Base-by-base conservation (phyloP, 2,329 filamentous ascomycete species). In the Xylaria sp. region DNA sequence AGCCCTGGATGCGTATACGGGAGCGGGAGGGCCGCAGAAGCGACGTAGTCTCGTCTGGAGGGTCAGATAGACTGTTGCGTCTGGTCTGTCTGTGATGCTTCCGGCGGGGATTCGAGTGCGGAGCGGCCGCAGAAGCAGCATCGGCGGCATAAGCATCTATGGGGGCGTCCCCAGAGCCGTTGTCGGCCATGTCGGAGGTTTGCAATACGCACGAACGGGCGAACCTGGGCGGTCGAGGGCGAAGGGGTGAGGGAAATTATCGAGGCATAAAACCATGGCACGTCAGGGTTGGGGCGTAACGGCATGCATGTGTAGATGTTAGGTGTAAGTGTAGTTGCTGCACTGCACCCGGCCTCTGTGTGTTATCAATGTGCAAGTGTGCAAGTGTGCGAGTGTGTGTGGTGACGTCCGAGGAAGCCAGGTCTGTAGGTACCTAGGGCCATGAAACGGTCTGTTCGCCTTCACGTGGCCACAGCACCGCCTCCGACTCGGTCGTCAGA, bases 1-100 rank as follows among this genome's bases (percentile, higher is more conserved):
- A 78, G 46, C 77, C 80, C 10, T 81, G 80, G 48, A 83, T 82
- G 70, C 84, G 82, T 44, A 84, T 78, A 13, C 79, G 83, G 28
- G 83, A 82, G 66, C 80, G 80, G 6, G 83, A 82, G 32, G 75
- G 75, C 7, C 77, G 76, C 2, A 86, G 75, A 10, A 86, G 76
- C 4, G 85, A 80, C 15, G 84, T 84, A 32, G 79, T 81, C 73
- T 86, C 84, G 67, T 86, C 83, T 0, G 81, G 74, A 1, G 69
- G 46, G n/a, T 77, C 73, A 15, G 77, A 73, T 46, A 68, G 20
- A 48, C 76, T 78, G 34, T 72, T 71, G 25, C 74, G 74, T 59
- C 77, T 73, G 20, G 59, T 54, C 65, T 68, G 70, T 66, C 74
- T 73, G n/a, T 74, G 62, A 61, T 72, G 73, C 10, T 71, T 75